Evolutionary conservation across 2,329 filamentous ascomycete genomes (phyloP).

Genomic region (Penicillium olsonii): DNA sequence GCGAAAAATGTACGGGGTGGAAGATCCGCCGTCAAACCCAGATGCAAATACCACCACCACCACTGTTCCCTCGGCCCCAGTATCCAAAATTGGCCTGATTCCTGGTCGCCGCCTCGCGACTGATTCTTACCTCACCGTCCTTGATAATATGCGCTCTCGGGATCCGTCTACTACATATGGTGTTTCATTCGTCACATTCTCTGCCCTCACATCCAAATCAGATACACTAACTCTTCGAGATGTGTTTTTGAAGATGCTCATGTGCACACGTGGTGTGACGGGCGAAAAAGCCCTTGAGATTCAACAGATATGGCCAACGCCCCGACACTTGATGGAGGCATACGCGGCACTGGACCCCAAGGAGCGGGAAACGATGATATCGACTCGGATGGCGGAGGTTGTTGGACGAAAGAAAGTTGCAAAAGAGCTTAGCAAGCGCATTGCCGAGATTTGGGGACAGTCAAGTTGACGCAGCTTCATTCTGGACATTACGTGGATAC

Average conservation of each 20-base stretch:
- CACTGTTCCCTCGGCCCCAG: conserved; percentile 40
- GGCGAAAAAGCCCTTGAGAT: conserved; percentile 79
- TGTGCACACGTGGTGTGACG: conserved; percentile 74
- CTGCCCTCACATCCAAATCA: conserved; percentile 72
- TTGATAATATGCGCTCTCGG: conserved; percentile 60
- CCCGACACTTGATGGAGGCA: conserved; percentile 69
- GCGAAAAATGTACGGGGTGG: conserved; percentile 58
- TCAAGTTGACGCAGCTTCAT: conserved; percentile 20
- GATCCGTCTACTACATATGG: conserved; percentile 54
- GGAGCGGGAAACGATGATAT: conserved; percentile 63
- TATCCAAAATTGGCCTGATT: conserved; percentile 51
- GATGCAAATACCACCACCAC: conserved; percentile 5
- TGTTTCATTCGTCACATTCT: conserved; percentile 71
- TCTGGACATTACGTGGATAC: too few relatives aligned
- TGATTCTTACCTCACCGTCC: conserved; percentile 65
- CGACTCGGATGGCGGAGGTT: conserved; percentile 56
- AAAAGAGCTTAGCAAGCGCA: conserved; percentile 65
- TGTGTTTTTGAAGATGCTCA: conserved; percentile 80
- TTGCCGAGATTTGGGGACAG: conserved; percentile 71
- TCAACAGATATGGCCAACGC: conserved; percentile 75
- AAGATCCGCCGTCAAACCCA: conserved; percentile 2
- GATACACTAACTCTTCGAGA: conserved; percentile 73
- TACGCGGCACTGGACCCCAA: conserved; percentile 59
- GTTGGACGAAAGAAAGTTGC: conserved; percentile 69
- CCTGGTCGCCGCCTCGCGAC: conserved; percentile 60